Evolutionary conservation across 225 moss, liverwort and hornwort species (phyloP), one percentile per base, ranked within the genome.

Genomic region (Pseudisothecium myosuroides): DNA sequence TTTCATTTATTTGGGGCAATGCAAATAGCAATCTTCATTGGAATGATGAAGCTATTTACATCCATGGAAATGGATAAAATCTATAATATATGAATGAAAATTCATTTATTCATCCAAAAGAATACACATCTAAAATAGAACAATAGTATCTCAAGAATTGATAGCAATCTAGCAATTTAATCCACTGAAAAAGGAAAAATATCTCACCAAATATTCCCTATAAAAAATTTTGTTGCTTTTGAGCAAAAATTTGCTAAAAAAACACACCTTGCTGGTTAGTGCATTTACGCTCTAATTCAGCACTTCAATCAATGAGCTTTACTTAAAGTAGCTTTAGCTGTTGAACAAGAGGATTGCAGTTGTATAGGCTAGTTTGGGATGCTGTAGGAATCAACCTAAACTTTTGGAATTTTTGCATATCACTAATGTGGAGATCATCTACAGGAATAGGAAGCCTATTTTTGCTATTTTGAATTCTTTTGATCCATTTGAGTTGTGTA

Each of bases 121-220:
- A 10, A 66, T 10, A 36, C 36, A 19, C 36, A 66, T 66, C 10
- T 1, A 66, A 65, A 36, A 34, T 66, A 66, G 17, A 64, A 9
- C 0, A 2, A 6, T 19, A 15, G 1, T 4, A 0, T 20, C 3
- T 0, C 1, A 37, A 67, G n/a, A 67, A 21, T 37, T 67, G 21
- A 22, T 37, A n/a, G 67, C 37, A 67, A 67, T 21, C 21, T 37
- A 20, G 20, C 20, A 37, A 66, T 66, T 66, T 66, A 20, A 20
- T 20, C 11, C 36, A 10, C 1, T 10, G 5, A 5, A 36, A 66
- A 66, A 66, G 3, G 3, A 66, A 15, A 5, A 20, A 6, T 6
- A 67, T 67, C 6, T 37, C 2, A 2, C 34, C 37, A 67, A 37
- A 6, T 67, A 37, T 37, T 21, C 11, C 21, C 11, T 12, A 6